These are phyloP conservation scores for Sporothrix phasma DNA, from an alignment of 2,329 filamentous ascomycete species.

Conservation along the genomic window DNA sequence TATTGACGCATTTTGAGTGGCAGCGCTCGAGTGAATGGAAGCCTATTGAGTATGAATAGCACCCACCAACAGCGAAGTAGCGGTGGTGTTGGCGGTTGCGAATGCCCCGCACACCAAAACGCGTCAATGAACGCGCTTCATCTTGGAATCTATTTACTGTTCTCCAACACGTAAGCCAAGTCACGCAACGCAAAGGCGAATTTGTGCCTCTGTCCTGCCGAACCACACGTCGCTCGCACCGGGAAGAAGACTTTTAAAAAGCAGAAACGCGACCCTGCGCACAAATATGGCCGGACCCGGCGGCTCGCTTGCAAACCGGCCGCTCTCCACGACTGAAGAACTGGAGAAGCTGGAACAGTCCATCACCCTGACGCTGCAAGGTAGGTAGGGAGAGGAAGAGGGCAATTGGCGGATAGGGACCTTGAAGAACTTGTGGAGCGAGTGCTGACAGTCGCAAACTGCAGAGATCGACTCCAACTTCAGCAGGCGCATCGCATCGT, in stretches of 20 bases:
- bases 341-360: constrained; percentile 92
- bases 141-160: constrained; percentile 1
- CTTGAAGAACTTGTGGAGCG: neutral
- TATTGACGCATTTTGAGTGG: neutral
- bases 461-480: constrained; percentile 98
- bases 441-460: constrained; percentile 11
- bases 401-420: neutral
- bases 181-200: neutral
- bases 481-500: constrained; percentile 94
- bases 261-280: neutral
- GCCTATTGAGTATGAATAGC: too few species aligned
- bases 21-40: neutral
- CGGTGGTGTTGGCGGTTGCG: neutral
- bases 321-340: constrained; percentile 81
- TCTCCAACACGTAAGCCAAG: neutral
- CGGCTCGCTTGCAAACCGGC: constrained; percentile 36
- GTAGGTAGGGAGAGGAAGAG: constrained; percentile 31
- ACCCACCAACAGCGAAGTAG: neutral
- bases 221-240: too few species aligned
- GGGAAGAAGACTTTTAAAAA: neutral
- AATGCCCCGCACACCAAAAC: constrained; percentile 10
- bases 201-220: neutral
- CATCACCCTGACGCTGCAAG: constrained; percentile 91
- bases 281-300: constrained; percentile 41
- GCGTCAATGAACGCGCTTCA: constrained; percentile 7